phyloP scores from a whole-genome alignment of 805 yeast genomes.

The Candida xiaguanensis region DNA sequence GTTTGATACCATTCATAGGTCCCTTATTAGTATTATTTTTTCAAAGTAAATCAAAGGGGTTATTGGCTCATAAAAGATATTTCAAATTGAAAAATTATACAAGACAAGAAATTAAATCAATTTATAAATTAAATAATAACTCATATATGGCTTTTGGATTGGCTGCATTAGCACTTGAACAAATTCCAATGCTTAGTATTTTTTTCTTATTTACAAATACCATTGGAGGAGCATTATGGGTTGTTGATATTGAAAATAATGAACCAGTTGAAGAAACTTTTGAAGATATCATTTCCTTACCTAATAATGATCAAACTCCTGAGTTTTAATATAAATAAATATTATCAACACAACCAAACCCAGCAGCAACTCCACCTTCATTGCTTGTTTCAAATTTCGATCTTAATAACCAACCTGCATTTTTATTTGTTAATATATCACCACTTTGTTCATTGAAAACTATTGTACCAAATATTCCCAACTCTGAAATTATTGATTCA shows the following conservation, averaged over 20 bases:
- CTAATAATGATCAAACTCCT: no score
- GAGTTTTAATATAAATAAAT: constrained; percentile 50
- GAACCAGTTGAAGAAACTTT: constrained; percentile 3
- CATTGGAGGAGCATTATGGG: constrained; percentile 67
- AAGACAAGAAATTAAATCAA: constrained; percentile 34
- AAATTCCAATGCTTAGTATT: constrained; percentile 50
- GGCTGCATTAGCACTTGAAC: constrained; percentile 47
- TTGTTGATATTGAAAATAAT: constrained; percentile 30
- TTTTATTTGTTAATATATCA: constrained; percentile 55
- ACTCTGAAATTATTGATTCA: constrained; percentile 84
- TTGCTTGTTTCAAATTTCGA: constrained; percentile 83
- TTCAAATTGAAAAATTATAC: constrained; percentile 52
- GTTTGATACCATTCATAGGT: constrained; percentile 56
- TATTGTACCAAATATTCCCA: constrained; percentile 86
- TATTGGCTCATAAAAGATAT: constrained; percentile 51
- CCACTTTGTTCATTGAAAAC: constrained; percentile 67
- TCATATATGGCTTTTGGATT: constrained; percentile 53
- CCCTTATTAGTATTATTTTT: constrained; percentile 49
- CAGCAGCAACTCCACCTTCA: constrained; percentile 99
- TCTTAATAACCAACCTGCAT: constrained; percentile 82
- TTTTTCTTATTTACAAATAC: constrained; percentile 56
- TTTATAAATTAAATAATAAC: constrained; percentile 34
- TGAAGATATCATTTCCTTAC: background rate
- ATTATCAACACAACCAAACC: constrained; percentile 95
- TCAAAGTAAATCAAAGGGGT: constrained; percentile 54